Evolutionary conservation across 768 basidiomycete species (phyloP).

Genomic region (Glaciozyma antarctica): DNA sequence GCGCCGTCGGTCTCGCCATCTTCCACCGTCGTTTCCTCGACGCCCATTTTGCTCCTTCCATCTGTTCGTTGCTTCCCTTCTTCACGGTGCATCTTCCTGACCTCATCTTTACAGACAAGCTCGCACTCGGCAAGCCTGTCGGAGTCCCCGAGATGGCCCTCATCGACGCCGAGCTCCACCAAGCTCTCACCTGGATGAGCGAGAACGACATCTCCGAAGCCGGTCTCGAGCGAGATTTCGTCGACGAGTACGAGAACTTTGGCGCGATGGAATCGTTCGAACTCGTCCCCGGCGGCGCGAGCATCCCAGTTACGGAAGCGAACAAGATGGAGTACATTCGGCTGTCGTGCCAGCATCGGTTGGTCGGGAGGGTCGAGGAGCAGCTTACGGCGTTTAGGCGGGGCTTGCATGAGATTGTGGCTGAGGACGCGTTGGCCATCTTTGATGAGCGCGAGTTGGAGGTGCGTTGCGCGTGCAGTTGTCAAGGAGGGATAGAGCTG

Average conservation of each 20-base stretch:
- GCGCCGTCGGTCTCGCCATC: conserved; percentile 88
- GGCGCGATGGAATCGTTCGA: conserved; percentile 95
- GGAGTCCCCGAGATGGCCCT: conserved; percentile 86
- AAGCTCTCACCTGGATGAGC: conserved; percentile 97
- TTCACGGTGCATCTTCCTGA: conserved; percentile 35
- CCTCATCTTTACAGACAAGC: conserved; percentile 86
- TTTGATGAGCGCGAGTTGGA: conserved; percentile 98
- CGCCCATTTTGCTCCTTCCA: conserved; percentile 61
- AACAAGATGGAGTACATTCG: conserved; percentile 99
- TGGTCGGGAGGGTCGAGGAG: conserved; percentile 88
- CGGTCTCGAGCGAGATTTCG: conserved; percentile 84
- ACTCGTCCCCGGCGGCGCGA: conserved; percentile 74
- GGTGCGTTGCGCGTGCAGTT: conserved; percentile 1
- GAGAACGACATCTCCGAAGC: conserved; percentile 97
- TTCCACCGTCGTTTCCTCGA: conserved; percentile 99
- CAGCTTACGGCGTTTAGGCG: conserved; percentile 98
- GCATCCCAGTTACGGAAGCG: conserved; percentile 79
- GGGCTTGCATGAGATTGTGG: conserved; percentile 96
- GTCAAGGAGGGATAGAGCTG: neutral
- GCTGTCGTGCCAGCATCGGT: conserved; percentile 66
- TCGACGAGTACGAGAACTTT: conserved; percentile 90
- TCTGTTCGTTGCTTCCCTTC: neutral
- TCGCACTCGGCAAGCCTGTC: conserved; percentile 97
- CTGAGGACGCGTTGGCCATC: conserved; percentile 88
- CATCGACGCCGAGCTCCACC: conserved; percentile 86